Conservation (phyloP, 140 eudicot species). For the Bidens hawaiensis region DNA sequence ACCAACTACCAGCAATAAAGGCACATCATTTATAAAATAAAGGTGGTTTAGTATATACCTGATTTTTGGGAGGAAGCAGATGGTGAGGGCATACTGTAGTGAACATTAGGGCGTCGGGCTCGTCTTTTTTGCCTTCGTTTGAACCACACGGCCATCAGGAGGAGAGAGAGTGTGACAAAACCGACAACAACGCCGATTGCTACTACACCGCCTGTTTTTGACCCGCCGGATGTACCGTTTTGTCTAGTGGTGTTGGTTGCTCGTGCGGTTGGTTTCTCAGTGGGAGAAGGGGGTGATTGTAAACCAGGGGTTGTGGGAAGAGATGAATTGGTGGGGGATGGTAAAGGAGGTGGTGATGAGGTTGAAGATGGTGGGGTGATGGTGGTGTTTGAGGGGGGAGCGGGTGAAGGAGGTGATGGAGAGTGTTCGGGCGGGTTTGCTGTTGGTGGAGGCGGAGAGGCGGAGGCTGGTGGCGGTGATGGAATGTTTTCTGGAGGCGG, state of each 20-base stretch:
- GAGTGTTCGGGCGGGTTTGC: constrained; percentile 46
- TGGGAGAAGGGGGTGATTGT: constrained; percentile 41
- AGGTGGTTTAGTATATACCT: constrained; percentile 45
- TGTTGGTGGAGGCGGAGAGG: constrained; percentile 38
- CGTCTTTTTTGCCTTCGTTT: constrained; percentile 55
- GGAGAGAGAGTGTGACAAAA: constrained; percentile 47
- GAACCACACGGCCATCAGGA: constrained; percentile 55
- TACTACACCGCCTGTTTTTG: constrained; percentile 36
- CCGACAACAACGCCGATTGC: constrained; percentile 60
- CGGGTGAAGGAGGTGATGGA: constrained; percentile 47
- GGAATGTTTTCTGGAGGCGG: constrained; percentile 38
- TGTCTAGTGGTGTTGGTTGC: constrained; percentile 35
- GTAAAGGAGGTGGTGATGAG: constrained; percentile 37
- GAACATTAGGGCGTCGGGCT: constrained; percentile 26
- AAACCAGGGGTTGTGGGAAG: constrained; percentile 27
- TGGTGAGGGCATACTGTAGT: constrained; percentile 67
- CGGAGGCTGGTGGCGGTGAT: constrained; percentile 39
- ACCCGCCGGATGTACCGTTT: constrained; percentile 35
- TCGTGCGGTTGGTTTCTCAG: constrained; percentile 67
- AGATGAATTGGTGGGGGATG: constrained; percentile 32
- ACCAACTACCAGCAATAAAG: constrained; percentile 28
- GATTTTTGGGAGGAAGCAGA: constrained; percentile 80
- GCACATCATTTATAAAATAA: constrained; percentile 15
- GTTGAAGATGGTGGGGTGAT: constrained; percentile 35
- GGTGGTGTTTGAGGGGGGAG: constrained; percentile 35